Percentiles rank a stretch among this genome's conserved stretches.
phyloP scores from a whole-genome alignment of 305 asterid species.

The Rubia balearica region DNA sequence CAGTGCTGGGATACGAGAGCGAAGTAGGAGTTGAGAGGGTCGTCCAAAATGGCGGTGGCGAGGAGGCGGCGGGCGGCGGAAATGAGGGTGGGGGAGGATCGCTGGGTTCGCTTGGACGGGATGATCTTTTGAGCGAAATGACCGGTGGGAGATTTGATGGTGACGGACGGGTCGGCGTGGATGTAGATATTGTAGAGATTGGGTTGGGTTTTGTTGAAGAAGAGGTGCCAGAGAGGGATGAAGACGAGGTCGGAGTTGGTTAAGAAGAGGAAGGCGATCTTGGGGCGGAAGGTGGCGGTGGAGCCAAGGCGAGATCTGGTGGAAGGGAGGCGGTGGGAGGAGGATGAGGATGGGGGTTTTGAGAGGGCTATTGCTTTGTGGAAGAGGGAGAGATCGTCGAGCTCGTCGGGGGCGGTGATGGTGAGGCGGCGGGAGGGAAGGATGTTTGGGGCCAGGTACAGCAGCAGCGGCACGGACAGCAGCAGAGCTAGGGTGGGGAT shows the following conservation, averaged over 20 bases:
- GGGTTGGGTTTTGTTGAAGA: slow-evolving; percentile 37
- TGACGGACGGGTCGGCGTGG: slow-evolving; percentile 65
- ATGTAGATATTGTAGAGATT: slow-evolving; percentile 65
- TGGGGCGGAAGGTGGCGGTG: slow-evolving; percentile 44
- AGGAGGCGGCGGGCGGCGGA: slow-evolving; percentile 84
- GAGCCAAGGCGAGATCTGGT: slow-evolving; percentile 44
- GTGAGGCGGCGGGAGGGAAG: slow-evolving; percentile 61
- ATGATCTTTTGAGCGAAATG: slow-evolving; percentile 52
- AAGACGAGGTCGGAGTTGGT: slow-evolving; percentile 68
- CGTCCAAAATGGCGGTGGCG: slow-evolving; percentile 79
- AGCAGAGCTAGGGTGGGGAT: slow-evolving; percentile 59
- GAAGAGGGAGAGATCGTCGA: slow-evolving; percentile 80
- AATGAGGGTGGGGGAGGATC: slow-evolving; percentile 66
- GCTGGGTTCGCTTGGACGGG: slow-evolving; percentile 51
- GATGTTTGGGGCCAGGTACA: slow-evolving; percentile 48
- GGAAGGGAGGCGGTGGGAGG: slow-evolving; percentile 35
- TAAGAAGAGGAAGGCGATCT: slow-evolving; percentile 72
- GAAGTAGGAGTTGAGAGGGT: slow-evolving; percentile 58
- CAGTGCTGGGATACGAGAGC: slow-evolving; percentile 71
- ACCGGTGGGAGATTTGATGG: slow-evolving; percentile 42
- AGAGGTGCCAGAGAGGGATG: slow-evolving; percentile 61
- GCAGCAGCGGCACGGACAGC: slow-evolving; percentile 55
- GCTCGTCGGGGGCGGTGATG: slow-evolving; percentile 73
- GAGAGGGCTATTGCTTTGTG: slow-evolving; percentile 56
- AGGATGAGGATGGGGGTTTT: slow-evolving; percentile 17